phyloP scores from a whole-genome alignment of 2,329 filamentous ascomycete species.

The Fusarium lateritium region DNA sequence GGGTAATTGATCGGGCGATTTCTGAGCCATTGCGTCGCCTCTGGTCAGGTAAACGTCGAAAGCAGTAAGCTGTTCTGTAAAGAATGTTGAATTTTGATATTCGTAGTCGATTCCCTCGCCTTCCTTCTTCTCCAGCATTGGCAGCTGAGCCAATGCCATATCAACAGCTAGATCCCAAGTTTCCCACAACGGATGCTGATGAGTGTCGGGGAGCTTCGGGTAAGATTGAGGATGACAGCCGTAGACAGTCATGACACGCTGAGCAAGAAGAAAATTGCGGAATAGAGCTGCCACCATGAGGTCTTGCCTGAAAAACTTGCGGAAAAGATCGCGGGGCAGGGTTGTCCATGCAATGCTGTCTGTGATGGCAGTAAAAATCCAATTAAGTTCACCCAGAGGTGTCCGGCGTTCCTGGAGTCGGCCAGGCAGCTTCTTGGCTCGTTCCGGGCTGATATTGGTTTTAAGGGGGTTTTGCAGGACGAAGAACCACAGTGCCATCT shows the following conservation, averaged over 20 bases:
- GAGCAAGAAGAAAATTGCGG: slow-evolving; percentile 93
- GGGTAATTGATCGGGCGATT: slow-evolving; percentile 92
- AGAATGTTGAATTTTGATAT: slow-evolving; percentile 95
- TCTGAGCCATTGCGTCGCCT: slow-evolving; percentile 84
- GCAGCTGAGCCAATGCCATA: slow-evolving; percentile 91
- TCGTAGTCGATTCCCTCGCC: slow-evolving; percentile 83
- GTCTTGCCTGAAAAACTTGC: slow-evolving; percentile 97
- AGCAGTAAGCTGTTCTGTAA: slow-evolving; percentile 95
- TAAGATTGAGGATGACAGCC: slow-evolving; percentile 95
- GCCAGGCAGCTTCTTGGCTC: slow-evolving; percentile 91
- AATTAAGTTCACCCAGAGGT: slow-evolving; percentile 95
- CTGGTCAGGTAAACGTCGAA: slow-evolving; percentile 95
- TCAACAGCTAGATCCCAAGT: slow-evolving; percentile 99
- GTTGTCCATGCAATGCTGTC: slow-evolving; percentile 99
- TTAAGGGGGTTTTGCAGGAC: slow-evolving; percentile 89
- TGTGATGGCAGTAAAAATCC: slow-evolving; percentile 99
- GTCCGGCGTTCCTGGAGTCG: slow-evolving; percentile 93
- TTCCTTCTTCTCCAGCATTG: slow-evolving; percentile 85
- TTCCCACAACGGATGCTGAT: slow-evolving; percentile 94
- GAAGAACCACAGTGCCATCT: slow-evolving; percentile 97
- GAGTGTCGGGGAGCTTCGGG: slow-evolving; percentile 92
- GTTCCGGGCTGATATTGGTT: slow-evolving; percentile 79
- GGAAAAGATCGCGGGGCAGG: slow-evolving; percentile 89
- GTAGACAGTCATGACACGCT: slow-evolving; percentile 96
- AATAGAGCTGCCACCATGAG: slow-evolving; percentile 99